Percentiles rank a stretch among this genome's conserved stretches.
Evolutionary conservation across 1,284 basidiomycete species (phyloP).

Genomic region (Polyporus tsugae): DNA sequence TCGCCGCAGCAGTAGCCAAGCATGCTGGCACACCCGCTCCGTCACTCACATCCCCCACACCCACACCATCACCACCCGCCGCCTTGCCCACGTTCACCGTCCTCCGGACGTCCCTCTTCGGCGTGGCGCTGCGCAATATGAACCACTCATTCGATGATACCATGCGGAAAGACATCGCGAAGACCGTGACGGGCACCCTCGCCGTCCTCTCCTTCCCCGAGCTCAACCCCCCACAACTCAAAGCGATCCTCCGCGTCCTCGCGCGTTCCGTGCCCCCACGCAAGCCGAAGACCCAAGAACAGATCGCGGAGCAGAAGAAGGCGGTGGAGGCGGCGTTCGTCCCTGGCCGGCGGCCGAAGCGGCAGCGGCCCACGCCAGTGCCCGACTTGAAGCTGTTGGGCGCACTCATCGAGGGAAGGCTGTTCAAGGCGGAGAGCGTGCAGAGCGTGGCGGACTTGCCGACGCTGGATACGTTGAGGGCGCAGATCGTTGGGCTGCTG

Average conservation of each 20-base stretch:
- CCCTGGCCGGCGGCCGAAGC: slow-evolving; percentile 73
- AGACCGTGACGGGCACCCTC: slow-evolving; percentile 63
- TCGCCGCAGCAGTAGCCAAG: slow-evolving; percentile 57
- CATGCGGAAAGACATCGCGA: slow-evolving; percentile 59
- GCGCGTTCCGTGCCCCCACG: slow-evolving; percentile 70
- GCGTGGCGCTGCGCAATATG: slow-evolving; percentile 71
- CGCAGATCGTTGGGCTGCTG: slow-evolving; percentile 80
- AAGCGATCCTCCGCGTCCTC: slow-evolving; percentile 71
- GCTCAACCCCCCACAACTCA: slow-evolving; percentile 75
- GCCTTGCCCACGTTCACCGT: slow-evolving; percentile 61
- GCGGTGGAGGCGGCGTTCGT: slow-evolving; percentile 60
- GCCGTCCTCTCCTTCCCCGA: slow-evolving; percentile 73
- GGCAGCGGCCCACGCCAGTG: slow-evolving; percentile 55
- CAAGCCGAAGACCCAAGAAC: slow-evolving; percentile 58
- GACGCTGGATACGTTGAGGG: slow-evolving; percentile 72
- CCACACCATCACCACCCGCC: slow-evolving; percentile 35
- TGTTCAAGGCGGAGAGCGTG: slow-evolving; percentile 66
- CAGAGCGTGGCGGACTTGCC: slow-evolving; percentile 73
- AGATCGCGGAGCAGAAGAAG: slow-evolving; percentile 53
- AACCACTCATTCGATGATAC: slow-evolving; percentile 54
- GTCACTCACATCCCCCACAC: slow-evolving; percentile 50
- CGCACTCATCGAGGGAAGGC: slow-evolving; percentile 76
- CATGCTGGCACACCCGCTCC: slow-evolving; percentile 47
- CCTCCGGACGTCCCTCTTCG: slow-evolving; percentile 76
- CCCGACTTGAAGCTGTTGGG: slow-evolving; percentile 79